Percentiles rank a stretch among this genome's conserved stretches.
Evolutionary conservation across 805 yeast species (phyloP).

Genomic region (Peterozyma xylosa): DNA sequence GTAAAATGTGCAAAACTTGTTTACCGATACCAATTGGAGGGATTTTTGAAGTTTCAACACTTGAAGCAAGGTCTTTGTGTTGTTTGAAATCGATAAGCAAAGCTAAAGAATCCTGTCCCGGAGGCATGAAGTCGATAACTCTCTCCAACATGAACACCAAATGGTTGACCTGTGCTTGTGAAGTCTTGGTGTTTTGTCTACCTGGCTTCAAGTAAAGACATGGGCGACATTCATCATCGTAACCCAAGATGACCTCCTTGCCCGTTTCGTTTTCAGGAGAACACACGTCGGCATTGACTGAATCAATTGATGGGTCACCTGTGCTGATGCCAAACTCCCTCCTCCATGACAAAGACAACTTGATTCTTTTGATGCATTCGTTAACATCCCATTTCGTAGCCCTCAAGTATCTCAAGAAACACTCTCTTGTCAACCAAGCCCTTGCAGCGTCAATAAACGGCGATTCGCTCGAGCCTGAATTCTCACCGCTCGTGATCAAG

Average conservation of each 20-base stretch:
- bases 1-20: slow-evolving; percentile 87
- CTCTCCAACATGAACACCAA: slow-evolving; percentile 88
- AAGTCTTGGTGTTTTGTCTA: slow-evolving; percentile 87
- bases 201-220: slow-evolving; percentile 92
- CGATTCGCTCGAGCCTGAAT: slow-evolving; percentile 18
- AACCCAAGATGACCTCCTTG: slow-evolving; percentile 87
- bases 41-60: slow-evolving; percentile 48
- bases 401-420: slow-evolving; percentile 80
- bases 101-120: slow-evolving; percentile 93
- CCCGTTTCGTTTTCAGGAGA: slow-evolving; percentile 81
- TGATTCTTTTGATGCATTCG: slow-evolving; percentile 69
- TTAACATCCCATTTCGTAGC: slow-evolving; percentile 86
- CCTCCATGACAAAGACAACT: slow-evolving; percentile 83
- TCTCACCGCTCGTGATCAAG: slow-evolving; percentile 43
- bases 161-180: slow-evolving; percentile 89
- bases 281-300: slow-evolving; percentile 47
- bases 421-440: slow-evolving; percentile 91
- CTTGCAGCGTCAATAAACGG: slow-evolving; percentile 49
- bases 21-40: slow-evolving; percentile 86
- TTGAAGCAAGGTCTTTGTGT: slow-evolving; percentile 44
- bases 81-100: slow-evolving; percentile 87
- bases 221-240: slow-evolving; percentile 84
- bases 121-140: slow-evolving; percentile 91
- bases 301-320: slow-evolving; percentile 25
- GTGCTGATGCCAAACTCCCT: slow-evolving; percentile 75